Conservation (phyloP, 176 grass and related monocot genomes). For the Triticum urartu region DNA sequence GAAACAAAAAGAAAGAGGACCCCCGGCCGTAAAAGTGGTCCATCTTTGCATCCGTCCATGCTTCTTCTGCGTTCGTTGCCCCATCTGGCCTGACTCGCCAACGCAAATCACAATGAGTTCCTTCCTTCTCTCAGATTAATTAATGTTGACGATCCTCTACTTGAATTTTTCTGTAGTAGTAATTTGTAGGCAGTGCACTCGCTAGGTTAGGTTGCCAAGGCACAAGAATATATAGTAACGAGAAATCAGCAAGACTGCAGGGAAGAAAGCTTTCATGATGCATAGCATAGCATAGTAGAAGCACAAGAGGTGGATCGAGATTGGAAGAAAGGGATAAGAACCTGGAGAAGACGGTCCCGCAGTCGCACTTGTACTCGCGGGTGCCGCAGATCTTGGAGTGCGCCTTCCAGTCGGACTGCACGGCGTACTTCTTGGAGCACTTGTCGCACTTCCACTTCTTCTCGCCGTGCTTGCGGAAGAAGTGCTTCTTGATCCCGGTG, state of each 20-base stretch:
- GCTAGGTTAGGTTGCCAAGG: too few species aligned
- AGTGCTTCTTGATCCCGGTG: conserved; percentile 97
- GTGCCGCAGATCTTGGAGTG: conserved; percentile 99
- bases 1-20: conserved; percentile 33
- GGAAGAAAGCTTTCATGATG: not conserved
- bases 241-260: not conserved
- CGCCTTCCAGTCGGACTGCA: conserved; percentile 98
- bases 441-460: conserved; percentile 99
- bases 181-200: not conserved
- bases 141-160: too few species aligned
- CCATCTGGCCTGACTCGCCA: not conserved
- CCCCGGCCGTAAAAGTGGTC: conserved; percentile 15
- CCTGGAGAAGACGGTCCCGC: conserved; percentile 95
- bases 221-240: not conserved
- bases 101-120: not conserved
- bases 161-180: too few species aligned
- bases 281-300: not conserved
- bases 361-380: conserved; percentile 92
- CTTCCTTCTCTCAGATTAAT: not conserved
- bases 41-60: conserved; percentile 33
- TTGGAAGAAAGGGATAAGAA: not conserved
- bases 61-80: not conserved
- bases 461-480: conserved; percentile 99
- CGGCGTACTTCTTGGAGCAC: conserved; percentile 96
- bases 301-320: not conserved